Base-by-base conservation (phyloP, 495 filamentous ascomycete genomes). In the Corynascus novoguineensis region DNA sequence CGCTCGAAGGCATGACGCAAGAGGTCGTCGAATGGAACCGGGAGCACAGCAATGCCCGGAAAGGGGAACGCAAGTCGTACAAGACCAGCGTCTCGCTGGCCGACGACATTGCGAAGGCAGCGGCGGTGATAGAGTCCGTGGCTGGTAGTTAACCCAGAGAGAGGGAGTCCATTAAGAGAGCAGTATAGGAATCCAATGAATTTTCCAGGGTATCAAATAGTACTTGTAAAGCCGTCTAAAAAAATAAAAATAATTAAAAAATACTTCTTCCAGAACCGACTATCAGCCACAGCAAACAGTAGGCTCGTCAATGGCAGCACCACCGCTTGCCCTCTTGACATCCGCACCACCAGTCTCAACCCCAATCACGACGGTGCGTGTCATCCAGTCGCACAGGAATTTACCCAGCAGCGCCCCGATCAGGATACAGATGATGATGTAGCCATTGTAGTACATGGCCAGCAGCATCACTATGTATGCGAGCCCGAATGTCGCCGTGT, bases 401-500 rank as follows among this genome's bases (percentile, higher is more conserved):
- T 74, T 74, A 24, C 75, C 75, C 34, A 78, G 54, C 21, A 70
- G 65, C 4, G 80, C 75, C 11, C 80, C 80, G 53, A 83, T 74
- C 41, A 82, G 65, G 55, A 83, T 81, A 59, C 71, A 75, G 58
- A 82, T 77, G 60, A 83, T 80, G 61, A 82, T 73, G 49, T 82
- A 83, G 15, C 80, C 79, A 51, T 81, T 80, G 61, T 72, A 79
- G 50, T 75, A 76, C 77, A 80, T 81, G 35, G 75, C 81, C 42
- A 82, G 63, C 55, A 82, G 57, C 81, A 83, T 83, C 55, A 83
- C 61, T 42, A 82, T 74, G 50, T 82, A 83, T 9, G 77, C 81
- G 46, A 79, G 63, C n/a, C 73, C 78, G 54, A 82, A 82, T 35
- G 75, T 73, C 12, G 68, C 59, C 44, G 72, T 72, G 60, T 83